Conservation (phyloP, 2,329 filamentous ascomycete species). For the Raffaelea deltoideospora region DNA sequence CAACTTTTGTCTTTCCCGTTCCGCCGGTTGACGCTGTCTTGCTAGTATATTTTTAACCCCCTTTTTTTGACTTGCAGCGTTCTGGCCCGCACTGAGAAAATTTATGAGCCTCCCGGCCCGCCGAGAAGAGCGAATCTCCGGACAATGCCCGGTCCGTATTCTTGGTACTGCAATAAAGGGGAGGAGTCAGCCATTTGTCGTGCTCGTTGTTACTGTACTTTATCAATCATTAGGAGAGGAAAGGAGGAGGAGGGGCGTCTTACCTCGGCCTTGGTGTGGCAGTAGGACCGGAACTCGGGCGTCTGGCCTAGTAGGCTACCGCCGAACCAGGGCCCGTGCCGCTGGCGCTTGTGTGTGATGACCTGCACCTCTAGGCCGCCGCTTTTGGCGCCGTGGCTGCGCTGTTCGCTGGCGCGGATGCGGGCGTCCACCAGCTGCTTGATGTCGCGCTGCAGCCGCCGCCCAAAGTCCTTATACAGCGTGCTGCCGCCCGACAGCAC, state of each 20-base stretch:
- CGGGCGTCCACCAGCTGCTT: slow-evolving; percentile 87
- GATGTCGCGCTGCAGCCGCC: slow-evolving; percentile 91
- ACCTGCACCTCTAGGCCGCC: slow-evolving; percentile 94
- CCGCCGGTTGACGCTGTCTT: too few relatives aligned
- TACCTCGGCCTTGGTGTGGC: slow-evolving; percentile 77
- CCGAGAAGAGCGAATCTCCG: slow-evolving; percentile 86
- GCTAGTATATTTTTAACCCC: too few relatives aligned
- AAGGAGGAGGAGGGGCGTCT: too few relatives aligned
- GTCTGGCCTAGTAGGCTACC: slow-evolving; percentile 93
- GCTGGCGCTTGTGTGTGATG: slow-evolving; percentile 91
- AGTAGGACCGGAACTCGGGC: slow-evolving; percentile 96
- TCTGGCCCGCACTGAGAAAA: too few relatives aligned
- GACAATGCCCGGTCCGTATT: slow-evolving; percentile 91
- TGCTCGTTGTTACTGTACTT: too few relatives aligned
- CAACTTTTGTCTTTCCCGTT: too few relatives aligned
- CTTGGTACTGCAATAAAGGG: slow-evolving; percentile 68
- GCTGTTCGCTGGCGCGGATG: slow-evolving; percentile 81
- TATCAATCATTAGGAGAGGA: too few relatives aligned
- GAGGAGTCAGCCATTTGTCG: too few relatives aligned
- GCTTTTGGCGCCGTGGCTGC: slow-evolving; percentile 82
- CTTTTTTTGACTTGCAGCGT: too few relatives aligned
- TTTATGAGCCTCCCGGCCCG: slow-evolving; percentile 68
- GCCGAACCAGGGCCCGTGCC: slow-evolving; percentile 97
- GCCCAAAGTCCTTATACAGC: slow-evolving; percentile 95
- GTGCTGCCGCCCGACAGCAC: slow-evolving; percentile 94